Percentiles rank a stretch among this genome's conserved stretches.
phyloP scores from a whole-genome alignment of 768 basidiomycete genomes.

The Tricholoma terreum region DNA sequence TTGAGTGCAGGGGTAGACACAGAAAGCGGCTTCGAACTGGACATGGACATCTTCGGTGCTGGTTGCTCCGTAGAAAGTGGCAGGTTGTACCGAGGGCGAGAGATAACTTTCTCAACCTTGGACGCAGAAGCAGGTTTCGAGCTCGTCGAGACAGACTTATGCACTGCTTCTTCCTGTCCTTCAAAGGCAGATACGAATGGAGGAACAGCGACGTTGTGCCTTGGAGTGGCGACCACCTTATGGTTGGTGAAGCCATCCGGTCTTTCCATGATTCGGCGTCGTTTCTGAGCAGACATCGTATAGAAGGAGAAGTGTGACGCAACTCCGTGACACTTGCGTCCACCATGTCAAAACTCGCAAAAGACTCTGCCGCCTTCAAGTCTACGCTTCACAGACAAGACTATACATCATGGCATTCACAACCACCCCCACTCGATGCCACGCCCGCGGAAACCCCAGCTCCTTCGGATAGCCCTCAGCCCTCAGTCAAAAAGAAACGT shows the following conservation, averaged over 20 bases:
- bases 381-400: conserved; percentile 60
- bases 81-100: background rate
- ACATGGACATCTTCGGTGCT: conserved; percentile 3
- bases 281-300: conserved; percentile 15
- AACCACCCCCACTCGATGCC: conserved; percentile 39
- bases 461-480: conserved; percentile 21
- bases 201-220: conserved; percentile 9
- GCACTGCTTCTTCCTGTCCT: background rate
- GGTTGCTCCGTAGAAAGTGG: background rate
- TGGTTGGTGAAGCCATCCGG: conserved; percentile 15
- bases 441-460: conserved; percentile 22
- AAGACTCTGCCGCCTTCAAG: conserved; percentile 73
- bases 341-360: conserved; percentile 64
- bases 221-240: background rate
- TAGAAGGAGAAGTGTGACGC: conserved; percentile 16
- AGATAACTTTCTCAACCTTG: background rate
- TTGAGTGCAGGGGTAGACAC: background rate
- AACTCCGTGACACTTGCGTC: conserved; percentile 12
- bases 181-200: conserved; percentile 14
- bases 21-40: background rate
- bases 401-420: conserved; percentile 74
- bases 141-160: background rate
- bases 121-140: background rate
- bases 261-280: conserved; percentile 13
- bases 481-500: conserved; percentile 54